phyloP scores from a whole-genome alignment of 208 protist genomes.

The Trypanosoma lewisi region DNA sequence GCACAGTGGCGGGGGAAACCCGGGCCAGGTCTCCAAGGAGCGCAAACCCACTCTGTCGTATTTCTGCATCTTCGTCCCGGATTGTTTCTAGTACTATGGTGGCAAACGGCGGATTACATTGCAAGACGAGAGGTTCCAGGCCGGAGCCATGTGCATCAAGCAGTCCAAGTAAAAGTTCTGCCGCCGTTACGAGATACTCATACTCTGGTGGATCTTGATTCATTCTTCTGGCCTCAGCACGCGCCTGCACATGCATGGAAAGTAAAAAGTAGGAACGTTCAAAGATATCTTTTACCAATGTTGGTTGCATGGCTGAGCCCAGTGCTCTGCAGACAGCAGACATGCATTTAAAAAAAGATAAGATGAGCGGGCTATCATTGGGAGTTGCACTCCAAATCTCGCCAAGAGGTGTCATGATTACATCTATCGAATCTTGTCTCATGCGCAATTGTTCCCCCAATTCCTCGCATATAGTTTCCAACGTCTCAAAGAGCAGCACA shows the following conservation, averaged over 20 bases:
- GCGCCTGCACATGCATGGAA: constrained; percentile 52
- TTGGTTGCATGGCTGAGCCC: constrained; percentile 60
- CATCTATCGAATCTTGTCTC: constrained; percentile 33
- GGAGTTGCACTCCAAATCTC: constrained; percentile 61
- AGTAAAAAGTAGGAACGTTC: constrained; percentile 56
- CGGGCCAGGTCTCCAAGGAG: constrained; percentile 68
- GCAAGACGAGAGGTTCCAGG: constrained; percentile 58
- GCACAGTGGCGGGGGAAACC: constrained; percentile 48
- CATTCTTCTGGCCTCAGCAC: constrained; percentile 29
- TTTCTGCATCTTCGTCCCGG: constrained; percentile 38
- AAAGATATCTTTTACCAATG: constrained; percentile 71
- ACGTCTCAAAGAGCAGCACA: constrained; percentile 75
- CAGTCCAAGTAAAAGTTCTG: constrained; percentile 69
- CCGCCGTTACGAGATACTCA: constrained; percentile 74
- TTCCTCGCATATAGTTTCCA: constrained; percentile 57
- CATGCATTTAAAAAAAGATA: constrained; percentile 84
- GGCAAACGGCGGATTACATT: constrained; percentile 55
- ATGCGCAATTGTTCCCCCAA: constrained; percentile 47
- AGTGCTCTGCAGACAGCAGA: constrained; percentile 57
- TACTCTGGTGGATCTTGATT: constrained; percentile 53
- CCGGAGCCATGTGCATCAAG: constrained; percentile 74
- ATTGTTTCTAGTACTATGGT: constrained; percentile 48
- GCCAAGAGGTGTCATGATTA: constrained; percentile 55
- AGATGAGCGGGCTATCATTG: constrained; percentile 72
- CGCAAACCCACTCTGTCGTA: constrained; percentile 75